Evolutionary conservation across 495 filamentous ascomycete species (phyloP).

Genomic region (Aspergillus conjunctus): DNA sequence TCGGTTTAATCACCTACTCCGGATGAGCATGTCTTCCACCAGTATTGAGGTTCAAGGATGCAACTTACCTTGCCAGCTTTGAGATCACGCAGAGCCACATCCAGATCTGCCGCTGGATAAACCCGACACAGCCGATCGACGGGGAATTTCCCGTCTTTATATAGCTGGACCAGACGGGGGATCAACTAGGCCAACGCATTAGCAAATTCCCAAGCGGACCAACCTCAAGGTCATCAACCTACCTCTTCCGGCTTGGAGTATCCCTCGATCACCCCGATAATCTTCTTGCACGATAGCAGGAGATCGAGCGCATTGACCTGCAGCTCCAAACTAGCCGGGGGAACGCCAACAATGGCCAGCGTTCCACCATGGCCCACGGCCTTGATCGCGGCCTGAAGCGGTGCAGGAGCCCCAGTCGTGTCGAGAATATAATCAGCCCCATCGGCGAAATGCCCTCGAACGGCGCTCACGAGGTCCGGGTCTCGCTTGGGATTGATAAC

Average conservation of each 20-base stretch:
- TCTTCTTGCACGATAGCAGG: conserved; percentile 31
- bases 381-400: conserved; percentile 37
- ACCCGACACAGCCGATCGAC: conserved; percentile 39
- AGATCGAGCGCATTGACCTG: conserved; percentile 30
- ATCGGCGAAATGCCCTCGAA: conserved; percentile 30
- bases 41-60: neutral
- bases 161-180: conserved; percentile 41
- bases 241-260: conserved; percentile 31
- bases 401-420: conserved; percentile 39
- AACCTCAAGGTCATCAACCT: neutral
- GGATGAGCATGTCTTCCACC: neutral
- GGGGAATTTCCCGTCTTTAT: conserved; percentile 46
- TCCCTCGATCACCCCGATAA: conserved; percentile 37
- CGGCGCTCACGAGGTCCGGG: conserved; percentile 28
- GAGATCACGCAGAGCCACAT: conserved; percentile 39
- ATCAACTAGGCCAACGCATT: conserved; percentile 20
- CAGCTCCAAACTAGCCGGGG: conserved; percentile 36
- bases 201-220: neutral
- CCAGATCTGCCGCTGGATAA: conserved; percentile 32
- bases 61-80: conserved; percentile 33
- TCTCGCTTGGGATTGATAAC: conserved; percentile 36
- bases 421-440: conserved; percentile 46
- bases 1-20: neutral
- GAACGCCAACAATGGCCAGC: conserved; percentile 47
- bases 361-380: conserved; percentile 39